A percentile compares a stretch with the other conserved stretches of the same genome.
phyloP scores from a whole-genome alignment of 768 basidiomycete genomes.

The Tylopilus intermedius region DNA sequence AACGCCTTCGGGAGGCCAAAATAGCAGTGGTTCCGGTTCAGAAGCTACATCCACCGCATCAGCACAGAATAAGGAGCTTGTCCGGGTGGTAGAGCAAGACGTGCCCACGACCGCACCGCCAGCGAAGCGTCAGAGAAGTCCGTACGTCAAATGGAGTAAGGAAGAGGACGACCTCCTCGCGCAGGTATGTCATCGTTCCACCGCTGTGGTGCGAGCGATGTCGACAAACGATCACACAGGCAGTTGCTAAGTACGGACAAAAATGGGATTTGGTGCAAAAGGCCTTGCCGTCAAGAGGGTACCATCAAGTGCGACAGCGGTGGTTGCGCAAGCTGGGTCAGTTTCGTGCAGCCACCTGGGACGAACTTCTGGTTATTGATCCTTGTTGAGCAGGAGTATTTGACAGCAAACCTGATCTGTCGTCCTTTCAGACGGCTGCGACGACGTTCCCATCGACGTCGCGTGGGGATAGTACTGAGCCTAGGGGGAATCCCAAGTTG shows the following conservation, averaged over 20 bases:
- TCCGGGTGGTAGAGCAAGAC: conserved; percentile 30
- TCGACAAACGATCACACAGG: conserved; percentile 19
- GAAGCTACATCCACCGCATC: neutral
- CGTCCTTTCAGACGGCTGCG: conserved; percentile 30
- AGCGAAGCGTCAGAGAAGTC: conserved; percentile 34
- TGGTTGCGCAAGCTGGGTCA: conserved; percentile 38
- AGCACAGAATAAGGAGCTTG: conserved; percentile 20
- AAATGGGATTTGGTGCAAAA: conserved; percentile 40
- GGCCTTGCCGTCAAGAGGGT: conserved; percentile 36
- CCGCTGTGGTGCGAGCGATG: neutral
- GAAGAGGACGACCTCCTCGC: conserved; percentile 39
- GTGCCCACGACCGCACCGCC: conserved; percentile 12
- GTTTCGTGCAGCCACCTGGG: neutral
- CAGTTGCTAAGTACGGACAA: conserved; percentile 37
- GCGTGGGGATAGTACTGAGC: conserved; percentile 17
- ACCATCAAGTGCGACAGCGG: conserved; percentile 41
- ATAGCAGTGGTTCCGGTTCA: neutral
- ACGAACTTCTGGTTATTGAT: neutral
- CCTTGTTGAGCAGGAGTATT: conserved; percentile 24
- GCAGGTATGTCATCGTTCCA: conserved; percentile 23
- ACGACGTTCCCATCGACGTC: conserved; percentile 12
- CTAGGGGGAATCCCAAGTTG: conserved; percentile 33
- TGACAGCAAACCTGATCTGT: conserved; percentile 34
- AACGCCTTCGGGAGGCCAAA: conserved; percentile 5
- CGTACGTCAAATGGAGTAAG: conserved; percentile 41